phyloP scores from a whole-genome alignment of 768 basidiomycete genomes.

The Suillus americanus region DNA sequence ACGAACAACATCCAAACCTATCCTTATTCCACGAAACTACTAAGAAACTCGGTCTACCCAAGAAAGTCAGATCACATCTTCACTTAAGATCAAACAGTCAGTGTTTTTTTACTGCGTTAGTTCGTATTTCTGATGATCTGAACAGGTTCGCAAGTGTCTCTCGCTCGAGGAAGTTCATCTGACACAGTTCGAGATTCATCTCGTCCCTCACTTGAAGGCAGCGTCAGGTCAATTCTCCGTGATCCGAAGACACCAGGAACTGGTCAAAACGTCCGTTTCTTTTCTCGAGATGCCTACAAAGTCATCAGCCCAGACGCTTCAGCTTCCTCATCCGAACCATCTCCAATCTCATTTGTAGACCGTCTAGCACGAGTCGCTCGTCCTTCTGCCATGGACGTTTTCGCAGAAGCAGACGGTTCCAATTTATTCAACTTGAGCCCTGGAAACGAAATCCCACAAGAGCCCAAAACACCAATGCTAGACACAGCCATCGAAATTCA shows the following conservation, averaged over 20 bases:
- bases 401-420: slow-evolving; percentile 44
- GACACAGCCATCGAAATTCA: slow-evolving; percentile 38
- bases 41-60: slow-evolving; percentile 36
- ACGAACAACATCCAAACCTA: slow-evolving; percentile 61
- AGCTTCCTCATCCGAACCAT: slow-evolving; percentile 35
- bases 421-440: slow-evolving; percentile 61
- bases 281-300: slow-evolving; percentile 66
- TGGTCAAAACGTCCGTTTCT: slow-evolving; percentile 79
- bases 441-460: slow-evolving; percentile 47
- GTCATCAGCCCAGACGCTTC: slow-evolving; percentile 67
- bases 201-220: slow-evolving; percentile 47
- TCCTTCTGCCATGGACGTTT: slow-evolving; percentile 50
- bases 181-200: slow-evolving; percentile 15
- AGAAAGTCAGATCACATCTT: slow-evolving; percentile 51
- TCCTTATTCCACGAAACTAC: slow-evolving; percentile 50
- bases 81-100: slow-evolving; percentile 38
- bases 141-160: slow-evolving; percentile 30
- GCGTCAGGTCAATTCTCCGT: slow-evolving; percentile 71
- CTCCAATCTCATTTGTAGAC: slow-evolving; percentile 26
- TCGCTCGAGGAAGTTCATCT: slow-evolving; percentile 18
- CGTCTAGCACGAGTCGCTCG: slow-evolving; percentile 28
- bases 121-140: slow-evolving; percentile 6
- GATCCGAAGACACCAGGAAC: slow-evolving; percentile 72
- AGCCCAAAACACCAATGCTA: slow-evolving; percentile 23
- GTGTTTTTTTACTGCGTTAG: slow-evolving; percentile 12